Evolutionary conservation across 1,284 basidiomycete genomes (phyloP), one percentile per base, ranked within the genome.

Genomic region (Wolfiporia cocos): DNA sequence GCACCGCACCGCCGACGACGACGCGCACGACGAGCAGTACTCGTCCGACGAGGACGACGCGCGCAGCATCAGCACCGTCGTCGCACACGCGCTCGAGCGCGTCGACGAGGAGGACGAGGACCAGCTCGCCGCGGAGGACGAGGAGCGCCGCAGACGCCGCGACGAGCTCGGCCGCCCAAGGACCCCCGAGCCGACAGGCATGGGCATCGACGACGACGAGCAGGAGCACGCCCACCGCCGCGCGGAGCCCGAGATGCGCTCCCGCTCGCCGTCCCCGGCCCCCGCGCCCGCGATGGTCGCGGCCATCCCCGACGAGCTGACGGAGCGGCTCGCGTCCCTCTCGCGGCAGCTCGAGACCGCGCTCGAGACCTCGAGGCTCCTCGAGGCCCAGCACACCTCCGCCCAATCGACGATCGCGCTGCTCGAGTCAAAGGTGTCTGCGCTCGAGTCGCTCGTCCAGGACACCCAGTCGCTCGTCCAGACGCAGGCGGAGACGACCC

Each of bases 391-490:
- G 59, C 92, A 96, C 50, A 64, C 74, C 1, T 74, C 78, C 19
- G 89, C 92, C 1, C 86, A 90, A 54, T 70, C 73, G 23, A 90
- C 87, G 0, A 93, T 97, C 53, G 74, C 73, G 17, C 66, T 70
- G 0, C 69, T 98, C 17, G 88, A 95, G 55, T 69, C 73, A 22
- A 86, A 86, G 54, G 79, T 88, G 4, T 59, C 61, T 6, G 54
- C 68, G 1, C 60, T 88, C 18, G 84, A 88, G 57, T 70, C 66
- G 15, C 59, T 77, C 19, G 70, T 85, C 0, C 69, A 71, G 34
- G 55, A 60, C 15, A 72, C 70, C 2, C 70, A 72, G 37, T 48
- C 52, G 1, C 65, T 68, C 32, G 64, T 68, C 2, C 65, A 67
- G 26, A 59, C 67, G 3, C 66, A 69, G 24, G 64, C 59, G 7